Evolutionary conservation across 768 basidiomycete species (phyloP), one percentile per base, ranked within the genome.

Genomic region (Coprinellus micaceus): DNA sequence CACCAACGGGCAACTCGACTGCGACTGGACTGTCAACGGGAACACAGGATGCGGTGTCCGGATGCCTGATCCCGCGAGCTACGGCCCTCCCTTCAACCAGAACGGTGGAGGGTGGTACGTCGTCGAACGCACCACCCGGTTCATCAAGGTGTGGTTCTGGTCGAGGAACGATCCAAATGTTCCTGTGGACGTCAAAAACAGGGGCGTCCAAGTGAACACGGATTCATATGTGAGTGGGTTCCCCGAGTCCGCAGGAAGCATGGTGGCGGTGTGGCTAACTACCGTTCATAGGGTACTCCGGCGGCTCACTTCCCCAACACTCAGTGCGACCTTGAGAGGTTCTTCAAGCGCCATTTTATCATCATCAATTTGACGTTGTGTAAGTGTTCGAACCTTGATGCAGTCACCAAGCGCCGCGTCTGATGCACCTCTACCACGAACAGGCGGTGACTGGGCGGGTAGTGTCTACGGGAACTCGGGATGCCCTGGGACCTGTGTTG

Each of bases 81-180:
- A 75, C 63, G 84, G 82, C 1, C 78, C 82, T 4, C 55, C 67
- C 0, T 83, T 86, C 69, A 85, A 86, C 60, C 58, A 54, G 17
- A 74, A 72, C 41, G 81, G 83, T 21, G 84, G 83, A 15, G 83
- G 83, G 56, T 84, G 77, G 79, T 83, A 77, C 63, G 85, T 79
- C 1, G 71, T 84, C 60, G 82, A 83, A 62, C 76, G 83, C 37
- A 78, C 80, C 1, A 59, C 67, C 12, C 59, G 54, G 10, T 76
- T 73, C 60, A 80, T 88, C 61, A 82, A 79, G 54, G 73, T 85
- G 29, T 88, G 82, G 79, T 86, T 84, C 71, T 87, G 84, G 84
- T 67, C 79, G 0, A 70, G 84, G 22, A 69, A 72, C 57, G 71
- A 67, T 52, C 59, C 56, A 7, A 56, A 57, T 49, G 71, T 80